Base-by-base conservation (phyloP, 352 stramenopile species). In the Thraustochytrium sp. region DNA sequence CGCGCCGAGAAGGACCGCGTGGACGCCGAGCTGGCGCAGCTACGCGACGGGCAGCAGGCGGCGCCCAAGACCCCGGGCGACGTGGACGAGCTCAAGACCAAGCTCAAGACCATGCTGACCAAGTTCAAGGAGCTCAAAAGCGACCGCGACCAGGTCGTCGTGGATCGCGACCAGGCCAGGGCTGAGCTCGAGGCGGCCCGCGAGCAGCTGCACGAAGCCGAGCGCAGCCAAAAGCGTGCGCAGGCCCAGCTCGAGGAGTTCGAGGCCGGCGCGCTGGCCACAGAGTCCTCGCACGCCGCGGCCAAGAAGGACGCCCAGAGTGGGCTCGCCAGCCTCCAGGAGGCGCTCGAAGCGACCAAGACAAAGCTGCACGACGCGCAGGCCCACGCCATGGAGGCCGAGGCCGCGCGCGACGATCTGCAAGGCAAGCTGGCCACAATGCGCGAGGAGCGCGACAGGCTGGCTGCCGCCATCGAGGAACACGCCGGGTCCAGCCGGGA, bases 51-150 rank as follows among this genome's bases (percentile, higher is more conserved):
- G 26, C 1, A 40, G 55, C 13, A 40, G 34, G 18, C 1, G 34
- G 34, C 18, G 26, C 13, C 29, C 18, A 34, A 65, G 55, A 18
- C 13, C 29, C 34, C 55, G 29, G 5, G n/a, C 8, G 31, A 49
- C 59, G 40, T 26, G 26, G 59, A 72, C 59, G 59, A 72, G 40
- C 59, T 72, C 36, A 72, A 72, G 40, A 31, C 21, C 31, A 72
- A 72, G 40, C 40, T 72, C 59, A 72, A 72, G 59, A 72, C 59
- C 2, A 11, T 72, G 26, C 36, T 72, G 40, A 11, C 23, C 23
- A 72, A 72, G 36, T 72, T 38, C 40, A 72, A 72, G 36, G 59
- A 72, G 59, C 59, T 72, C 21, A 72, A 72, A 2, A 44, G 46
- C 26, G 59, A 72, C 13, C 34, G 59, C 13, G 59, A 72, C 8